A percentile compares a stretch with the other conserved stretches of the same genome.
These are phyloP conservation scores for Komagataella mondaviorum DNA, from an alignment of 805 yeast species.

Conservation along the genomic window DNA sequence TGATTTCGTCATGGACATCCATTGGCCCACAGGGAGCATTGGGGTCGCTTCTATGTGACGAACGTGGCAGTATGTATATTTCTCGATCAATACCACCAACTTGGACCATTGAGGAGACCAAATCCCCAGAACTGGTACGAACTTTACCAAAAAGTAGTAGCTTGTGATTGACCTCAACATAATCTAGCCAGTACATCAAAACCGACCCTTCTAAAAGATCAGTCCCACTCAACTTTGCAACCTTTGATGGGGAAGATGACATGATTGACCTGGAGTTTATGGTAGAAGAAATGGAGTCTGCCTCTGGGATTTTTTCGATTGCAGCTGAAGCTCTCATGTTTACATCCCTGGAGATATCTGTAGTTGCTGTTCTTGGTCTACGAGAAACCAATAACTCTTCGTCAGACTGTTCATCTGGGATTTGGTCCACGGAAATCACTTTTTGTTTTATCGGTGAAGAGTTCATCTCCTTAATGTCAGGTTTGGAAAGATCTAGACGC, in stretches of 20 bases:
- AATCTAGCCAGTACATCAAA: slow-evolving; percentile 80
- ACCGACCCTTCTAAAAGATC: slow-evolving; percentile 19
- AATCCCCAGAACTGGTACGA: slow-evolving; percentile 37
- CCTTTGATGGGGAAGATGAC: slow-evolving; percentile 10
- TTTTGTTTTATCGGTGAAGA: slow-evolving; percentile 3
- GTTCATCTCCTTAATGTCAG: slow-evolving; percentile 1
- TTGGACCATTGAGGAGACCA: slow-evolving; percentile 68
- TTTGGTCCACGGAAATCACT: slow-evolving; percentile 4
- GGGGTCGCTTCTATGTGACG: slow-evolving; percentile 15
- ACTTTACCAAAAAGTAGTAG: slow-evolving; percentile 75
- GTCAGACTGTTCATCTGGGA: slow-evolving; percentile 31
- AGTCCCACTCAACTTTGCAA: slow-evolving; percentile 19
- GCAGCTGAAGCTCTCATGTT: slow-evolving; percentile 21
- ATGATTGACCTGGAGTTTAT: slow-evolving; percentile 4
- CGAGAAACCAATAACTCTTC: slow-evolving; percentile 44
- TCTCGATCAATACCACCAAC: slow-evolving; percentile 58
- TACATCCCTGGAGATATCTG: slow-evolving; percentile 25
- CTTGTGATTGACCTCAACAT: slow-evolving; percentile 58
- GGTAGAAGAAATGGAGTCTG: slow-evolving; percentile 10
- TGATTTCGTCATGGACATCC: slow-evolving; percentile 71
- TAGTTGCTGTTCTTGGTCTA: slow-evolving; percentile 32
- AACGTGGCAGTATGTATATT: slow-evolving; percentile 66
- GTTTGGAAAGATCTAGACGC: neutral
- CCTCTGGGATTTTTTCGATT: slow-evolving; percentile 4
- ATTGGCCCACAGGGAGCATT: slow-evolving; percentile 28